A percentile compares a stretch with the other conserved stretches of the same genome.
Conservation (phyloP, 768 basidiomycete species). For the Ramaria rubella region DNA sequence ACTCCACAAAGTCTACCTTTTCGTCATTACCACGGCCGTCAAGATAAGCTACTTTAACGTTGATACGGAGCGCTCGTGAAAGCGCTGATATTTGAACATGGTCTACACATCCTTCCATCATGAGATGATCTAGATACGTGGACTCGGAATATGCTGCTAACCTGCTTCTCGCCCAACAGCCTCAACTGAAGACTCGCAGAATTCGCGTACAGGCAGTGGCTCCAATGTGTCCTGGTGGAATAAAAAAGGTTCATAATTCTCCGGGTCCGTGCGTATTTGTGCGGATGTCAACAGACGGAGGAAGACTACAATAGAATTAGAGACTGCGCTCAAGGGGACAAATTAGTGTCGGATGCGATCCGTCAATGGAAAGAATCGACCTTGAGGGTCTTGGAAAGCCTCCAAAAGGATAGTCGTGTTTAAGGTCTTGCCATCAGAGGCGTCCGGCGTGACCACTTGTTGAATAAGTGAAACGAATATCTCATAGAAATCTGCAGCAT, state of each 20-base stretch:
- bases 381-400: conserved; percentile 47
- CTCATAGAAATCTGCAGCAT: conserved; percentile 61
- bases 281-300: conserved; percentile 80
- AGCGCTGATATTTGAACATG: conserved; percentile 80
- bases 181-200: conserved; percentile 76
- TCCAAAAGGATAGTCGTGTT: conserved; percentile 36
- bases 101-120: conserved; percentile 37
- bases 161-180: conserved; percentile 73
- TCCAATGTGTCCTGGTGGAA: conserved; percentile 66
- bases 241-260: conserved; percentile 64
- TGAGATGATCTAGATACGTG: background rate
- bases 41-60: conserved; percentile 73
- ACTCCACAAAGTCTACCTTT: conserved; percentile 60
- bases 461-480: conserved; percentile 48
- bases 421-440: conserved; percentile 26
- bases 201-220: conserved; percentile 49
- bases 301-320: conserved; percentile 71
- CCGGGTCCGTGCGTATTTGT: conserved; percentile 61
- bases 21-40: conserved; percentile 50
- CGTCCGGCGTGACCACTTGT: conserved; percentile 33
- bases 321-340: conserved; percentile 32
- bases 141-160: conserved; percentile 19
- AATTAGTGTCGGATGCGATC: background rate
- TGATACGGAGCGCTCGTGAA: conserved; percentile 55
- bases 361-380: conserved; percentile 26